phyloP scores from a whole-genome alignment of 176 grass and related monocot species.

The Oryza glaberrima region DNA sequence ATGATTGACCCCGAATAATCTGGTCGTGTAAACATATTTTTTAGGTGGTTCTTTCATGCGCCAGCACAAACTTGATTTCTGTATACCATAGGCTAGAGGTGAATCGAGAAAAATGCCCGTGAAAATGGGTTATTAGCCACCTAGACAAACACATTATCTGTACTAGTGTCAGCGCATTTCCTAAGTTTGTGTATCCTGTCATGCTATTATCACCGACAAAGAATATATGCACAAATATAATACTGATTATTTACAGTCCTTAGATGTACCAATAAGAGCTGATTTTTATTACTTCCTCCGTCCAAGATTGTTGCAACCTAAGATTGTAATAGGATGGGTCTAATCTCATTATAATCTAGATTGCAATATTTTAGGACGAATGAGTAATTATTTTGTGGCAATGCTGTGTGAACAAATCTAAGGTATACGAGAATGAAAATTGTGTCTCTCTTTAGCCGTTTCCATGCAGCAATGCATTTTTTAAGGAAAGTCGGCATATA shows the following conservation, averaged over 20 bases:
- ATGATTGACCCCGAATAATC: neutral
- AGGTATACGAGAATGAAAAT: neutral
- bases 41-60: too few relatives aligned
- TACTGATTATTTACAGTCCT: neutral
- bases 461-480: too few relatives aligned
- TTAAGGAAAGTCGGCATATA: neutral
- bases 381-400: neutral
- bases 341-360: too few relatives aligned
- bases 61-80: too few relatives aligned
- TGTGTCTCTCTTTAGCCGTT: neutral
- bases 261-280: neutral
- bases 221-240: neutral
- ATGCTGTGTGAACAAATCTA: neutral
- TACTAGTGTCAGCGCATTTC: neutral
- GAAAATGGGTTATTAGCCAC: too few relatives aligned
- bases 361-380: too few relatives aligned
- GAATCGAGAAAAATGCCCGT: too few relatives aligned
- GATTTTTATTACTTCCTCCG: neutral
- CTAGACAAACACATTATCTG: too few relatives aligned
- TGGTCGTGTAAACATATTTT: too few relatives aligned
- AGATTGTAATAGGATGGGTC: too few relatives aligned
- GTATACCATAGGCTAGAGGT: too few relatives aligned
- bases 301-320: too few relatives aligned
- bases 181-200: neutral
- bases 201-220: neutral